Conservation (phyloP, 1,284 basidiomycete species). For the Rhodotorula mucilaginosa region DNA sequence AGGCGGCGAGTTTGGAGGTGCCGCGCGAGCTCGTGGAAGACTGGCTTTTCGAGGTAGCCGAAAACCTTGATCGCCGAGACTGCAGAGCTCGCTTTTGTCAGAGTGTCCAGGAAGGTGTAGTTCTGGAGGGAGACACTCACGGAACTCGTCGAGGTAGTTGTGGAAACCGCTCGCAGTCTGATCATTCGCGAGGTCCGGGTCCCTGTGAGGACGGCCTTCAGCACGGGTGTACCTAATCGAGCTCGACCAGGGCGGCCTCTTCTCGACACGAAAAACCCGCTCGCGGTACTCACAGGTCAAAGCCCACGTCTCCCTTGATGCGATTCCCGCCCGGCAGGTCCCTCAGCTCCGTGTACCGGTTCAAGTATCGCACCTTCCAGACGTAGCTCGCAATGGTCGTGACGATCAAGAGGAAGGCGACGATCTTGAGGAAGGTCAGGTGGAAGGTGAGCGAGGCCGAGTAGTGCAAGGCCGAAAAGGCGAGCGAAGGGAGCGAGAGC, state of each 20-base stretch:
- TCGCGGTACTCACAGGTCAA: slow-evolving; percentile 13
- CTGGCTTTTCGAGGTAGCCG: slow-evolving; percentile 91
- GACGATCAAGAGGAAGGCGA: slow-evolving; percentile 25
- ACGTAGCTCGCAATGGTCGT: slow-evolving; percentile 25
- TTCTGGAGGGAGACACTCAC: slow-evolving; percentile 21
- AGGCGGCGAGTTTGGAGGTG: slow-evolving; percentile 87
- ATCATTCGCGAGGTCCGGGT: slow-evolving; percentile 78
- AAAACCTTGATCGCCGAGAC: slow-evolving; percentile 89
- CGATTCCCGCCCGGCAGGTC: slow-evolving; percentile 61
- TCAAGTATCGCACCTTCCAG: slow-evolving; percentile 41
- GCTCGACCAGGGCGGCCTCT: too few species aligned
- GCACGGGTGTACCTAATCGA: too few species aligned
- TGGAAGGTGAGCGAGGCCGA: slow-evolving; percentile 30
- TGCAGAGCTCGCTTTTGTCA: background rate
- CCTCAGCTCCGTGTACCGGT: slow-evolving; percentile 65
- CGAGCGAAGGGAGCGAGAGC: slow-evolving; percentile 7
- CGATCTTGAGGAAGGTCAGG: slow-evolving; percentile 34
- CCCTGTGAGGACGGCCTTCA: slow-evolving; percentile 46
- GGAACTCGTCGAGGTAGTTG: slow-evolving; percentile 91
- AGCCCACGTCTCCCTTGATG: slow-evolving; percentile 25
- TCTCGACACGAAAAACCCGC: too few species aligned
- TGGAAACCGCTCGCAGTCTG: slow-evolving; percentile 75
- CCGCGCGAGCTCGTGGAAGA: slow-evolving; percentile 89
- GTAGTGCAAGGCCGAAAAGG: slow-evolving; percentile 17
- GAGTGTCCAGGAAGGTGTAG: background rate